phyloP scores from a whole-genome alignment of 164 flowering plant genomes.

The Dillenia turbinata region DNA sequence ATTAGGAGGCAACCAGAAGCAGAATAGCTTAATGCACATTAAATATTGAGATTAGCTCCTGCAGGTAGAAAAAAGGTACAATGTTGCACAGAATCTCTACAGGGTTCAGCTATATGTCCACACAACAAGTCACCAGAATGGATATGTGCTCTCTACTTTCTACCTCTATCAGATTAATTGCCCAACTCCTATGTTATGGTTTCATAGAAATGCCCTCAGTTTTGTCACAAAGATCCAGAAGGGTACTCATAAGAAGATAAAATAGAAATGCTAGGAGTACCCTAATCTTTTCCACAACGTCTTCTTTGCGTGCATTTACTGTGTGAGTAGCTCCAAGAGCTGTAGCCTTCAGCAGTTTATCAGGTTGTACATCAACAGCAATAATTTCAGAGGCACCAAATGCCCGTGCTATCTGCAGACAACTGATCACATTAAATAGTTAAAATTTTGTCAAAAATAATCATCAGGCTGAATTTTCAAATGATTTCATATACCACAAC shows the following conservation, averaged over 20 bases:
- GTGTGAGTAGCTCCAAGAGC: slow-evolving; percentile 83
- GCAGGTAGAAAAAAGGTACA: not conserved
- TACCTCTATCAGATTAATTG: no score
- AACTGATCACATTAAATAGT: slow-evolving; percentile 50
- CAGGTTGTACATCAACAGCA: slow-evolving; percentile 95
- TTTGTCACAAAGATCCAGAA: not conserved
- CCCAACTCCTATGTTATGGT: no score
- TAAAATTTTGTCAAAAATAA: slow-evolving; percentile 8
- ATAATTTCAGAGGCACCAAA: slow-evolving; percentile 94
- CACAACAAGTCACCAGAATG: slow-evolving; percentile 1
- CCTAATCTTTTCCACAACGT: slow-evolving; percentile 71
- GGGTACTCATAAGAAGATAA: not conserved
- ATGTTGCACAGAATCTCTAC: no score
- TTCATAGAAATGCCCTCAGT: no score
- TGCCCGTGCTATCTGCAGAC: slow-evolving; percentile 96
- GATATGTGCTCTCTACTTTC: not conserved
- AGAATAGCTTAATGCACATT: not conserved
- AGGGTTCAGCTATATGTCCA: no score
- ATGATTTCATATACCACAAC: not conserved
- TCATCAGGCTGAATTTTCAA: not conserved
- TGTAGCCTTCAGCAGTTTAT: slow-evolving; percentile 79
- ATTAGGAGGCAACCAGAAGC: not conserved
- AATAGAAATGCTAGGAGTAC: slow-evolving; percentile 24
- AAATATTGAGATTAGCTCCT: not conserved
- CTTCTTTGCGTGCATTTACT: slow-evolving; percentile 72